A percentile compares a stretch with the other conserved stretches of the same genome.
These are phyloP conservation scores for Zasmidium cellare DNA, from an alignment of 2,329 filamentous ascomycete species.

Conservation along the genomic window DNA sequence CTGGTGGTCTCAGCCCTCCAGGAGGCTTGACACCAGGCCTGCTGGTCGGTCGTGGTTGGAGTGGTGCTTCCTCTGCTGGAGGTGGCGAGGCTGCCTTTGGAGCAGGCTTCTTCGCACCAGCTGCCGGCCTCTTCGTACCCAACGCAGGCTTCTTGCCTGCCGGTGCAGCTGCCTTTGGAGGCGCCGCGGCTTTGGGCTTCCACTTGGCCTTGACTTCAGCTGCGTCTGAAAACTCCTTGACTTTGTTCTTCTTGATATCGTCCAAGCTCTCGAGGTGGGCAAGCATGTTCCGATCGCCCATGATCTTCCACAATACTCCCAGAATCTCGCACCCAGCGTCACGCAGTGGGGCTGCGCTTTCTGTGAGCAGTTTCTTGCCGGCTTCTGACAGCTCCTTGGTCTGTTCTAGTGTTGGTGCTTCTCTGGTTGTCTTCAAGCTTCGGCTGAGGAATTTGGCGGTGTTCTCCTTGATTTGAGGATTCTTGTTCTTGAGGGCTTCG, in stretches of 20 bases:
- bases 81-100: slow-evolving; percentile 40
- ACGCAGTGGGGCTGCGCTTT: slow-evolving; percentile 81
- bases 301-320: slow-evolving; percentile 97
- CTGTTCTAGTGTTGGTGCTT: slow-evolving; percentile 81
- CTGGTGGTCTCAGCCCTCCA: slow-evolving; percentile 27
- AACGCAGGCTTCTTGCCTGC: slow-evolving; percentile 55
- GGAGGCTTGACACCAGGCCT: slow-evolving; percentile 48
- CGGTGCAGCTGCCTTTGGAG: slow-evolving; percentile 57
- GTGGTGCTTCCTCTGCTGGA: slow-evolving; percentile 51
- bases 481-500: slow-evolving; percentile 86
- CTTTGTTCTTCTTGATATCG: slow-evolving; percentile 91
- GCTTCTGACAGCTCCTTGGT: slow-evolving; percentile 83
- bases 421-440: slow-evolving; percentile 77
- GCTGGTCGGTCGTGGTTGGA: slow-evolving; percentile 60
- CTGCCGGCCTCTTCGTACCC: slow-evolving; percentile 45
- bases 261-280: slow-evolving; percentile 88
- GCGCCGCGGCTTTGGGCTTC: slow-evolving; percentile 76
- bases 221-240: slow-evolving; percentile 85
- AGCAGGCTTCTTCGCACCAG: slow-evolving; percentile 49
- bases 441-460: slow-evolving; percentile 92
- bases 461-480: slow-evolving; percentile 95
- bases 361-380: slow-evolving; percentile 83
- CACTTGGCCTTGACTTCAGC: slow-evolving; percentile 87
- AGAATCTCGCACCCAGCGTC: slow-evolving; percentile 89
- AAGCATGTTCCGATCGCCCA: slow-evolving; percentile 94